phyloP scores from a whole-genome alignment of 768 basidiomycete species.

The Mycena vulgaris region DNA sequence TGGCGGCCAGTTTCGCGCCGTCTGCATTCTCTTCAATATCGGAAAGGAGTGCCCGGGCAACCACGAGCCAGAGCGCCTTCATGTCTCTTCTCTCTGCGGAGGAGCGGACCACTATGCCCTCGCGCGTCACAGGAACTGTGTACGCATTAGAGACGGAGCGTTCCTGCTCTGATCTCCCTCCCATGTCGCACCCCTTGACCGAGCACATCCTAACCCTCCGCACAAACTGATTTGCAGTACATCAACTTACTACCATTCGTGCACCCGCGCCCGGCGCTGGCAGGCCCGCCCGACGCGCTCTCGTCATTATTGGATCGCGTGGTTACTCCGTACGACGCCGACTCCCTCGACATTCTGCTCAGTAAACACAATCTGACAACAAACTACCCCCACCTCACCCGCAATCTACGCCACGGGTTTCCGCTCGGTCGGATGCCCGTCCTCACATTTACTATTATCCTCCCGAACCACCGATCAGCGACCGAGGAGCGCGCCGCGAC shows the following conservation, averaged over 20 bases:
- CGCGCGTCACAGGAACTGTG: conserved; percentile 2
- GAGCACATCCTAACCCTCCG: not conserved
- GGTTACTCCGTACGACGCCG: not conserved
- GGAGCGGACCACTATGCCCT: conserved; percentile 32
- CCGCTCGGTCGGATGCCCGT: conserved; percentile 51
- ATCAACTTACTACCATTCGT: not conserved
- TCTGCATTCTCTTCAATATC: conserved; percentile 34
- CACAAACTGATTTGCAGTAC: not conserved
- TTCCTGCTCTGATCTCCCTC: conserved; percentile 4
- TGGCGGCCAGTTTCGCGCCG: not conserved
- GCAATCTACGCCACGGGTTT: conserved; percentile 50
- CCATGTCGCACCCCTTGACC: not conserved
- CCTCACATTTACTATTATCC: conserved; percentile 16
- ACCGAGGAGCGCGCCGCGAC: conserved; percentile 14
- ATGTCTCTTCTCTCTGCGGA: conserved; percentile 38
- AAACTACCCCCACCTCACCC: conserved; percentile 47
- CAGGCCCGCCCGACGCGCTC: not conserved
- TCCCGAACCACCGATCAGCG: conserved; percentile 35
- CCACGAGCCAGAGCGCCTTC: conserved; percentile 20
- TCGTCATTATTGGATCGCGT: not conserved
- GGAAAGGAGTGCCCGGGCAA: not conserved
- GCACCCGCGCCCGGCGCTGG: not conserved
- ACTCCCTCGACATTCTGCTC: conserved; percentile 33
- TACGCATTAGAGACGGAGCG: not conserved
- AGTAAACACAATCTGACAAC: conserved; percentile 38